These are phyloP conservation scores for Hemisphaericaspora nanyangensis DNA, from an alignment of 805 yeast species.

Conservation along the genomic window DNA sequence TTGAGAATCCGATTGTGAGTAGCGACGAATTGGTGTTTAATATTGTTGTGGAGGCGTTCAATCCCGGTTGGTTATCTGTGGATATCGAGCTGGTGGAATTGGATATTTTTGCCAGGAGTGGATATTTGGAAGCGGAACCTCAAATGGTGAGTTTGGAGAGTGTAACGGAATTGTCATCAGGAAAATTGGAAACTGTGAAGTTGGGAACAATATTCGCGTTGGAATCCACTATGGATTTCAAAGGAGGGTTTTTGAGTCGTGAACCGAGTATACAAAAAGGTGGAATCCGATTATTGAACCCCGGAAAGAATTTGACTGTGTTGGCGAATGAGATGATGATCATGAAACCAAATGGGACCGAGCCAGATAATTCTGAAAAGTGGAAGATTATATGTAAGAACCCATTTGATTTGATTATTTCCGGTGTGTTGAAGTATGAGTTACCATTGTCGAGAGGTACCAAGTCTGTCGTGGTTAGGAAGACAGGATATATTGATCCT, in stretches of 20 bases:
- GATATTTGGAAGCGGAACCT: constrained; percentile 29
- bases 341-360: background rate
- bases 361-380: constrained; percentile 41
- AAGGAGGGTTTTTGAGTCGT: constrained; percentile 72
- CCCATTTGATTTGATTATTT: constrained; percentile 80
- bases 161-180: background rate
- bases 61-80: constrained; percentile 81
- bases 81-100: constrained; percentile 62
- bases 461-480: constrained; percentile 59
- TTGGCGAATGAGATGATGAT: constrained; percentile 7
- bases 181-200: constrained; percentile 57
- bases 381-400: constrained; percentile 74
- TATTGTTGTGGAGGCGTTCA: constrained; percentile 71
- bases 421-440: constrained; percentile 77
- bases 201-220: constrained; percentile 65
- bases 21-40: constrained; percentile 83
- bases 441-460: constrained; percentile 55
- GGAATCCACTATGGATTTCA: constrained; percentile 70
- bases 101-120: constrained; percentile 80
- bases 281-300: constrained; percentile 66
- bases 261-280: constrained; percentile 58
- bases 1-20: constrained; percentile 71
- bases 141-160: background rate
- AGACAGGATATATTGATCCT: constrained; percentile 56
- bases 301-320: constrained; percentile 46